Evolutionary conservation across 768 basidiomycete species (phyloP).

Genomic region (Trametes gibbosa): DNA sequence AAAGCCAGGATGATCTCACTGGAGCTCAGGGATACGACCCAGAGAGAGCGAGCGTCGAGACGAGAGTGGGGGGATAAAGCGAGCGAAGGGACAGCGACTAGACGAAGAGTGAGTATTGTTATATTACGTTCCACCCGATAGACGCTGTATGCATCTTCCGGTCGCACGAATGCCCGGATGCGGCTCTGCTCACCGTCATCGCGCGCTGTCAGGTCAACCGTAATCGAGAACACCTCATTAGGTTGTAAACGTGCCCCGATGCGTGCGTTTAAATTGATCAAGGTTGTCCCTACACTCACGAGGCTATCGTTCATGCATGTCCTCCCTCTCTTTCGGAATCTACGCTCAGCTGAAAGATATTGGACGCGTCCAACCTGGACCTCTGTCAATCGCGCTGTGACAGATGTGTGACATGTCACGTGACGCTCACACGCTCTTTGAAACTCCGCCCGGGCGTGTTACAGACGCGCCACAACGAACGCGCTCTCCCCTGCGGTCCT

Average conservation of each 20-base stretch:
- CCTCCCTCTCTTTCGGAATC: no score
- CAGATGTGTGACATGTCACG: background rate
- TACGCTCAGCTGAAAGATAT: no score
- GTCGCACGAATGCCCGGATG: background rate
- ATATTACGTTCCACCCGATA: background rate
- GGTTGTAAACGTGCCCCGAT: no score
- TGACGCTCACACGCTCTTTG: conserved; percentile 3
- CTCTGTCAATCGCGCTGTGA: conserved; percentile 20
- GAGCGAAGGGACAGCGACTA: background rate
- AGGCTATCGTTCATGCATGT: no score
- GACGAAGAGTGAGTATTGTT: background rate
- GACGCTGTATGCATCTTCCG: background rate
- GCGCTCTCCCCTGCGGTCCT: conserved; percentile 17
- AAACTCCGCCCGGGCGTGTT: conserved; percentile 19
- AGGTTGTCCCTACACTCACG: no score
- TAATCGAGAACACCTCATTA: no score
- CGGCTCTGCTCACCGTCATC: background rate
- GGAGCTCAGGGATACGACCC: background rate
- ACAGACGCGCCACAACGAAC: conserved; percentile 21
- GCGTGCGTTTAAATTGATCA: no score
- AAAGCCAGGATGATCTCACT: background rate
- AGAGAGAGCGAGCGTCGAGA: background rate
- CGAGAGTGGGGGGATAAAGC: background rate
- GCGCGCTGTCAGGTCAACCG: background rate
- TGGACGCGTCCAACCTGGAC: no score